Base-by-base conservation (phyloP, 2,329 filamentous ascomycete genomes). In the Leptoxyphium fumago region DNA sequence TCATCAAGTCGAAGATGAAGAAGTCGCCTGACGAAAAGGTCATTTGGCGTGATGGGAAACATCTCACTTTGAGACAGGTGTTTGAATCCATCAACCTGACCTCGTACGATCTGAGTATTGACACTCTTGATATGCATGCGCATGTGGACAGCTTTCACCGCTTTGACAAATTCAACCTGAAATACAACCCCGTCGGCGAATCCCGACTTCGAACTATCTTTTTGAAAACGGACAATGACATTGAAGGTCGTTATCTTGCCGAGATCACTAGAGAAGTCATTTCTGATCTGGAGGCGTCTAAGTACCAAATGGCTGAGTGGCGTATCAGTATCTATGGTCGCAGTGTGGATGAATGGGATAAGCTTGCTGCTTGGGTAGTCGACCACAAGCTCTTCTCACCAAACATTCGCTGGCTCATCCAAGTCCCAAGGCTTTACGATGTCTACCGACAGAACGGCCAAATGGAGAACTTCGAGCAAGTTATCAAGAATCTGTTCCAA, bases 1-100 rank as follows among this genome's bases (percentile, higher is more conserved):
- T 98, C 65, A 98, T 98, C 70, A 98, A 98, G 67, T 94, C 87
- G 66, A 98, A 98, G 68, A 95, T 98, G 86, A 96, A 95, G 74
- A 98, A 94, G 64, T 91, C 77, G 14, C 87, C 88, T 0, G 84
- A 96, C 56, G 91, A 98, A 66, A 78, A 91, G 29, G 91, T 98
- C 6, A 74, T 98, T 39, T 93, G 80, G 63, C 77, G 91, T 59
- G 91, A 98, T 62, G 89, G 84, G 47, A 94, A 89, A 63, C 78
- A 94, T 63, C 70, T 98, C 54, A 96, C 91, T 1, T 67, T 98
- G 47, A 79, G 78, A 46, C 85, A 98, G 64, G 91, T 98, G 1
- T 98, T 98, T 63, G 82, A 94, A 56, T 94, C 87, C 65, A 94
- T 98, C 68, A 94, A 94, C 50, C 69, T 98, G 54, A 96, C 89